A percentile compares a stretch with the other conserved stretches of the same genome.
These are phyloP conservation scores for Umbellularia californica DNA, from an alignment of 164 flowering plant genomes.

Conservation along the genomic window DNA sequence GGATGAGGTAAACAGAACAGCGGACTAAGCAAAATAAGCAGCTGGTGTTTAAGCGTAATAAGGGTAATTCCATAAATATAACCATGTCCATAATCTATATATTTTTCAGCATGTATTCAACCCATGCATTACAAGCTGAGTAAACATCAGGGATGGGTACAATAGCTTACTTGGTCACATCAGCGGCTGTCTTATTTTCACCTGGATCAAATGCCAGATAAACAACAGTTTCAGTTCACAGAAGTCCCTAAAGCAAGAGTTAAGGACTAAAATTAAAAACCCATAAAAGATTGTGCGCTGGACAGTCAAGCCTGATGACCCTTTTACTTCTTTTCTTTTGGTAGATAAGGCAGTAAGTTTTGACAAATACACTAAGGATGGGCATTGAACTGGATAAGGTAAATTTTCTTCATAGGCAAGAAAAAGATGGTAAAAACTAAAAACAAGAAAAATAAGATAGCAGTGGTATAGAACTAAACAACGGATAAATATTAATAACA, in stretches of 20 bases:
- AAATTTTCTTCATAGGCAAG: neutral
- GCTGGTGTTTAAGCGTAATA: neutral
- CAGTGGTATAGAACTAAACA: too few species aligned
- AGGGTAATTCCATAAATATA: neutral
- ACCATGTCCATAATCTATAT: too few species aligned
- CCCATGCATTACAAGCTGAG: neutral
- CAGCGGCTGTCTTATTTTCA: conserved; percentile 49
- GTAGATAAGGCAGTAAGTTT: neutral
- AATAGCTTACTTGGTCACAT: conserved; percentile 66
- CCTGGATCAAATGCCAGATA: conserved; percentile 30
- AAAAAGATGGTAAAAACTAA: neutral
- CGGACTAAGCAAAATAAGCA: neutral
- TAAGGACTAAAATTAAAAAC: neutral
- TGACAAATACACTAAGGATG: neutral
- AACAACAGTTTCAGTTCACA: conserved; percentile 1
- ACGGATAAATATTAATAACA: neutral
- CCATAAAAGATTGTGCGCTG: neutral
- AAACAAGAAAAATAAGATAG: neutral
- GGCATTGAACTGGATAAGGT: neutral
- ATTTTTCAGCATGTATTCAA: neutral
- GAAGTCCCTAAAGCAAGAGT: neutral
- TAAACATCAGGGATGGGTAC: neutral
- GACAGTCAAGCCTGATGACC: neutral
- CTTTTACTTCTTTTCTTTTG: too few species aligned
- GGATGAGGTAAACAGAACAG: neutral